phyloP scores from a whole-genome alignment of 163 green algal genomes.

The Prototheca cutis region DNA sequence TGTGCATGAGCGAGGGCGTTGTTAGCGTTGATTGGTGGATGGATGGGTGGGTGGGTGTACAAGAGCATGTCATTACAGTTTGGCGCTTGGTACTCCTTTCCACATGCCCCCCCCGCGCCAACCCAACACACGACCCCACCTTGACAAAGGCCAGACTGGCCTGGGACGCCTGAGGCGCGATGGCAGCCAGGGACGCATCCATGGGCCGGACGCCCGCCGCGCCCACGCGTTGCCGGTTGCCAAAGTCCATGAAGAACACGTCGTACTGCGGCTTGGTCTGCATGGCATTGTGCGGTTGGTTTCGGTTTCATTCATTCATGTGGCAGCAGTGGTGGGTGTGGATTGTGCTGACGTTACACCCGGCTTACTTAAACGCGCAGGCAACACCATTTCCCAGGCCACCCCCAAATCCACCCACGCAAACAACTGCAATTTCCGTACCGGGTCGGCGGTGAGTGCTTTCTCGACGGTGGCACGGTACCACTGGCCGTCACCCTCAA shows the following conservation, averaged over 20 bases:
- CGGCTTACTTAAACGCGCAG: too few relatives aligned
- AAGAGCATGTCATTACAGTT: too few relatives aligned
- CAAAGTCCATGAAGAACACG: conserved; percentile 89
- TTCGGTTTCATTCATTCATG: too few relatives aligned
- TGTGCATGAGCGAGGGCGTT: conserved; percentile 9
- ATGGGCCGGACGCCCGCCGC: conserved; percentile 40
- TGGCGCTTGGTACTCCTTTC: too few relatives aligned
- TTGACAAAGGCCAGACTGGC: conserved; percentile 53
- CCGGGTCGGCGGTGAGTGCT: conserved; percentile 23
- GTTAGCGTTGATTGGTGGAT: too few relatives aligned
- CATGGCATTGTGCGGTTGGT: too few relatives aligned
- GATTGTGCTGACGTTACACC: too few relatives aligned
- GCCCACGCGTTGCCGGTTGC: conserved; percentile 64
- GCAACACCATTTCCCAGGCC: too few relatives aligned
- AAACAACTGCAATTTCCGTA: conserved; percentile 6
- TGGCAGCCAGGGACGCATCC: conserved; percentile 48
- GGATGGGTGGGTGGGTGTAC: too few relatives aligned
- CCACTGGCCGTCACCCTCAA: conserved; percentile 74
- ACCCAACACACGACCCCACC: conserved; percentile 13
- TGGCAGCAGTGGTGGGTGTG: too few relatives aligned
- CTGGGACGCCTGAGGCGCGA: conserved; percentile 52
- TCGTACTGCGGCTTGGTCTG: conserved; percentile 50
- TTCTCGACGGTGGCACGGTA: conserved; percentile 58
- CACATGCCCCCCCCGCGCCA: too few relatives aligned
- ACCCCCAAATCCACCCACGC: too few relatives aligned